These are phyloP conservation scores for Aspergillus biplanus DNA, from an alignment of 495 filamentous ascomycete species.

Conservation along the genomic window DNA sequence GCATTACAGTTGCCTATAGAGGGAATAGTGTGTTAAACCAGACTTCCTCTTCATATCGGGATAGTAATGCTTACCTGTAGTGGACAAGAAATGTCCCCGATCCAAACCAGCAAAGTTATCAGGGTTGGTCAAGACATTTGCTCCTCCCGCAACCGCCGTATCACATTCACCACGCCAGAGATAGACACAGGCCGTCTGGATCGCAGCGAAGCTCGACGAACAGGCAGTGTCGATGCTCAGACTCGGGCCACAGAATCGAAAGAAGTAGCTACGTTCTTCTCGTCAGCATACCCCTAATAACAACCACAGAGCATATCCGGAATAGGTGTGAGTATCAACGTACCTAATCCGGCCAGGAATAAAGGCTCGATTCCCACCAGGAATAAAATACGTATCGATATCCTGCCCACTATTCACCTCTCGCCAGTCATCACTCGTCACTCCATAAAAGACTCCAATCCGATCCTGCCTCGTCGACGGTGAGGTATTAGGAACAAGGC, in stretches of 20 bases:
- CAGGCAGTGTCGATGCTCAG: conserved; percentile 87
- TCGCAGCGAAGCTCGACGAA: conserved; percentile 79
- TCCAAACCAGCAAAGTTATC: conserved; percentile 82
- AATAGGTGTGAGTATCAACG: background rate
- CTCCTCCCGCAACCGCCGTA: conserved; percentile 80
- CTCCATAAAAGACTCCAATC: conserved; percentile 88
- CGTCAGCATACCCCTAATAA: background rate
- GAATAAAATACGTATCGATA: conserved; percentile 91
- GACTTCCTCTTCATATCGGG: too few relatives aligned
- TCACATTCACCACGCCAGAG: conserved; percentile 80
- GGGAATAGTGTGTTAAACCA: too few relatives aligned
- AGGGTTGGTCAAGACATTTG: conserved; percentile 77
- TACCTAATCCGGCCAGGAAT: conserved; percentile 76
- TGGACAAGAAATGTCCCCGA: conserved; percentile 6
- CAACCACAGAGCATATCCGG: background rate
- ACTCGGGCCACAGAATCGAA: conserved; percentile 84
- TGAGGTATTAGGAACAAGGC: conserved; percentile 82
- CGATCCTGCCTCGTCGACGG: conserved; percentile 78
- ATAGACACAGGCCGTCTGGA: conserved; percentile 80
- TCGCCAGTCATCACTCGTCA: conserved; percentile 88
- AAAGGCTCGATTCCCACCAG: conserved; percentile 85
- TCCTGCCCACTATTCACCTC: conserved; percentile 87
- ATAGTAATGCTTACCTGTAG: conserved; percentile 8
- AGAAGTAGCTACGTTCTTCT: conserved; percentile 58
- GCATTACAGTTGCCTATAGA: conserved; percentile 68